Percentiles rank a stretch among this genome's conserved stretches.
Evolutionary conservation across 2,329 filamentous ascomycete species (phyloP).

Genomic region (Diaporthe velutina): DNA sequence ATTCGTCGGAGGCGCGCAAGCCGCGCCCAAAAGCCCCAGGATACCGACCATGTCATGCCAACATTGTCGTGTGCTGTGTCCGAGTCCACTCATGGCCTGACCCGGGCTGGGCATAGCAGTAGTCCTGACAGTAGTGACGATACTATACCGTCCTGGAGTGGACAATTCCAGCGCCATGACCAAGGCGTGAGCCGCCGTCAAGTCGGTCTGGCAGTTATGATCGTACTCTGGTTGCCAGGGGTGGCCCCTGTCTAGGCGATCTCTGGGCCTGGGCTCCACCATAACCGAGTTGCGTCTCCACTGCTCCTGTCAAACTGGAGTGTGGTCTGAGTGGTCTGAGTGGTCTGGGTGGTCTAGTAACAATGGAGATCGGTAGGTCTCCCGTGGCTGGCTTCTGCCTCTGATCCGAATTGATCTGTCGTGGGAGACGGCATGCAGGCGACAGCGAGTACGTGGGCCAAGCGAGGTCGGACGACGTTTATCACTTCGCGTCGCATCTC

Average conservation of each 20-base stretch:
- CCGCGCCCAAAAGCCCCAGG: background rate
- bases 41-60: background rate
- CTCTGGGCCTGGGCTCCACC: constrained; percentile 12
- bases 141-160: constrained; percentile 17
- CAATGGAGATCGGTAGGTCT: background rate
- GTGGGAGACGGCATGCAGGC: background rate
- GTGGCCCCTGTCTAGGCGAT: constrained; percentile 19
- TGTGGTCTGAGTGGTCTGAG: background rate
- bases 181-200: constrained; percentile 8
- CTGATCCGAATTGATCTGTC: background rate
- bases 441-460: background rate
- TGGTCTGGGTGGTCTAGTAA: background rate
- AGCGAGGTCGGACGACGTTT: constrained; percentile 31
- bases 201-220: constrained; percentile 14
- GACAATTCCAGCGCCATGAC: constrained; percentile 6
- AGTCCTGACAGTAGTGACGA: background rate
- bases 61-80: background rate
- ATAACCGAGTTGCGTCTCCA: background rate
- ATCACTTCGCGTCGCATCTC: background rate
- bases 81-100: background rate
- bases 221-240: constrained; percentile 8
- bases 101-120: background rate
- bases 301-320: background rate
- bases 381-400: background rate
- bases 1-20: constrained; percentile 30